phyloP scores from a whole-genome alignment of 2,329 filamentous ascomycete genomes.

The Ascochyta clinopodiicola region DNA sequence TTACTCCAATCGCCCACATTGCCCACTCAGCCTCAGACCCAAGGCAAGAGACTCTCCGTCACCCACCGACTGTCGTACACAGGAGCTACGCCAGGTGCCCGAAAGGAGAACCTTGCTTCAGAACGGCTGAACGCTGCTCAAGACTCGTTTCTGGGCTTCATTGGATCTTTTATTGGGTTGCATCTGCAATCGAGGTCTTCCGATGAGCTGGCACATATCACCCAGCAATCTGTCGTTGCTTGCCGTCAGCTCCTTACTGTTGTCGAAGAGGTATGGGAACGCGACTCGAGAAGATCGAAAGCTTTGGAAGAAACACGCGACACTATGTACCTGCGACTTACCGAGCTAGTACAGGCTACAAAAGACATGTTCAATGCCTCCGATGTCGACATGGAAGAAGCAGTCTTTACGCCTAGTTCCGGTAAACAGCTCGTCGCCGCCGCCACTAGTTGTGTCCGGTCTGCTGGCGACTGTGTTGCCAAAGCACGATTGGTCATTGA shows the following conservation, averaged over 20 bases:
- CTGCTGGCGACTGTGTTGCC: constrained; percentile 88
- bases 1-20: constrained; percentile 40
- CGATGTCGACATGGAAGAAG: constrained; percentile 72
- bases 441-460: constrained; percentile 86
- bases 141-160: constrained; percentile 86
- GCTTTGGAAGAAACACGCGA: constrained; percentile 72
- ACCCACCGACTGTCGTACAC: constrained; percentile 80
- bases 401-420: constrained; percentile 81
- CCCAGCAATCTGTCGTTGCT: constrained; percentile 81
- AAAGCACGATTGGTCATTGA: constrained; percentile 87
- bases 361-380: constrained; percentile 76
- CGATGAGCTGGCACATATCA: constrained; percentile 79
- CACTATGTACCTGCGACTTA: constrained; percentile 79
- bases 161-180: constrained; percentile 92
- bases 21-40: constrained; percentile 34
- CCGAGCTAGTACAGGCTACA: constrained; percentile 80
- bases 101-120: constrained; percentile 78
- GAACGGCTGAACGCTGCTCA: constrained; percentile 80
- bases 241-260: constrained; percentile 80
- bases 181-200: constrained; percentile 93
- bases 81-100: constrained; percentile 67
- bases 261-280: constrained; percentile 80
- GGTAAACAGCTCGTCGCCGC: constrained; percentile 77
- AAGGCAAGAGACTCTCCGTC: constrained; percentile 57
- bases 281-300: constrained; percentile 72